Evolutionary conservation across 139 green algal genomes (phyloP).

Genomic region (Chlamydomonas asymmetrica): DNA sequence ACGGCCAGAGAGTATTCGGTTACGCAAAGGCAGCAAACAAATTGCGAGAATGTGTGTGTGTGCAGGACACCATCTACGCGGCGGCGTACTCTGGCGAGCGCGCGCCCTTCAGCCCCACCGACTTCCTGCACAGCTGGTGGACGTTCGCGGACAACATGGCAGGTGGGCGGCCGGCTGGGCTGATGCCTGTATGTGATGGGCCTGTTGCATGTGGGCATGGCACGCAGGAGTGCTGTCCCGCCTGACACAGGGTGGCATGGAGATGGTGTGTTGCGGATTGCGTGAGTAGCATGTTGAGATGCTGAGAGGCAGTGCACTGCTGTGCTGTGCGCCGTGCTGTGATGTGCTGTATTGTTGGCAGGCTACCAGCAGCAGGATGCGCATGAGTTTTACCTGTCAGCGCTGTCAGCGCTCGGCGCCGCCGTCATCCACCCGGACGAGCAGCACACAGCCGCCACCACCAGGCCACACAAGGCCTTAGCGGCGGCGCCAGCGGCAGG

Average conservation of each 20-base stretch:
- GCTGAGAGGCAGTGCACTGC: no score
- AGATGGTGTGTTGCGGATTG: background rate
- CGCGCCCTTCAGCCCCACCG: slow-evolving; percentile 56
- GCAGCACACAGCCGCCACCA: background rate
- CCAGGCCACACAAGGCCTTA: background rate
- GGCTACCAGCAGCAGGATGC: slow-evolving; percentile 84
- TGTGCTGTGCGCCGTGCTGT: no score
- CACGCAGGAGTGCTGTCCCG: background rate
- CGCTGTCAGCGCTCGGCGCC: slow-evolving; percentile 51
- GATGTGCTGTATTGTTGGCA: background rate
- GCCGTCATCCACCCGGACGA: slow-evolving; percentile 5
- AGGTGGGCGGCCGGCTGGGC: slow-evolving; percentile 31
- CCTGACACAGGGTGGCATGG: background rate
- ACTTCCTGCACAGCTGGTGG: slow-evolving; percentile 85
- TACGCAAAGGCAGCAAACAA: background rate
- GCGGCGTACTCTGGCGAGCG: slow-evolving; percentile 59
- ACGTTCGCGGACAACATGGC: slow-evolving; percentile 62
- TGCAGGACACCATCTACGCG: slow-evolving; percentile 70
- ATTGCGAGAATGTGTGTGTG: background rate
- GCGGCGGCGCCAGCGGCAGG: no score
- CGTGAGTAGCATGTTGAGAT: no score
- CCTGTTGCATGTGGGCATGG: background rate
- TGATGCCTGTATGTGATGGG: no score
- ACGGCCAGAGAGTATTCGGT: background rate
- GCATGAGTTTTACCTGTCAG: slow-evolving; percentile 92